Percentiles rank a stretch among this genome's conserved stretches.
Evolutionary conservation across 2,329 filamentous ascomycete genomes (phyloP).

Genomic region (Diplodia scrobiculata): DNA sequence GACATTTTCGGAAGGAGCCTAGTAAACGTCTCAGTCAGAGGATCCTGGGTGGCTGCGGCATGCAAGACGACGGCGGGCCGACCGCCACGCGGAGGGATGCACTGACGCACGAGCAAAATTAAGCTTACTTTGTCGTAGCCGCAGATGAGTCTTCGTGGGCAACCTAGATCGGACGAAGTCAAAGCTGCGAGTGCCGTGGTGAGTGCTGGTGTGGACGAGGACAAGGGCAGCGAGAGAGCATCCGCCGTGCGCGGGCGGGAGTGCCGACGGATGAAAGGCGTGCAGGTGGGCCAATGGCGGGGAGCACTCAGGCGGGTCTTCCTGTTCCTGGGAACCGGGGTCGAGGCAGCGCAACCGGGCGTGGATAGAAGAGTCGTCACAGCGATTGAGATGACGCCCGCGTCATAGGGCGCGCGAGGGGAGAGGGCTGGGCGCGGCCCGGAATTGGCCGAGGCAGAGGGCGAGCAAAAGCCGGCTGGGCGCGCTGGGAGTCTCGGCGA

Average conservation of each 20-base stretch:
- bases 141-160: conserved; percentile 1
- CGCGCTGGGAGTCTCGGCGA: conserved; percentile 6
- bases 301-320: conserved; percentile 1
- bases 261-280: conserved; percentile 14
- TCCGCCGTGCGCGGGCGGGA: neutral
- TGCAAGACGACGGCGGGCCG: neutral
- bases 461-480: conserved; percentile 1
- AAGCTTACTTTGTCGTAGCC: conserved; percentile 21
- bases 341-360: conserved; percentile 7
- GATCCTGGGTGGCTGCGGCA: conserved; percentile 15
- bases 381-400: conserved; percentile 22
- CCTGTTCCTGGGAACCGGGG: conserved; percentile 21
- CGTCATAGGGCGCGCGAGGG: conserved; percentile 29
- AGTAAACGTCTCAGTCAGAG: conserved; percentile 22
- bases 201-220: neutral
- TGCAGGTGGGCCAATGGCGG: conserved; percentile 8
- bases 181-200: neutral
- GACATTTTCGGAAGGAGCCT: conserved; percentile 27
- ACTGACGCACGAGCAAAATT: conserved; percentile 18
- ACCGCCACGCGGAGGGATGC: neutral
- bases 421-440: conserved; percentile 20
- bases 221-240: conserved; percentile 13
- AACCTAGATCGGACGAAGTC: conserved; percentile 13
- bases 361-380: conserved; percentile 12
- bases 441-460: conserved; percentile 19